Evolutionary conservation across 129 eudicot species (phyloP).

Genomic region (Apium graveolens): DNA sequence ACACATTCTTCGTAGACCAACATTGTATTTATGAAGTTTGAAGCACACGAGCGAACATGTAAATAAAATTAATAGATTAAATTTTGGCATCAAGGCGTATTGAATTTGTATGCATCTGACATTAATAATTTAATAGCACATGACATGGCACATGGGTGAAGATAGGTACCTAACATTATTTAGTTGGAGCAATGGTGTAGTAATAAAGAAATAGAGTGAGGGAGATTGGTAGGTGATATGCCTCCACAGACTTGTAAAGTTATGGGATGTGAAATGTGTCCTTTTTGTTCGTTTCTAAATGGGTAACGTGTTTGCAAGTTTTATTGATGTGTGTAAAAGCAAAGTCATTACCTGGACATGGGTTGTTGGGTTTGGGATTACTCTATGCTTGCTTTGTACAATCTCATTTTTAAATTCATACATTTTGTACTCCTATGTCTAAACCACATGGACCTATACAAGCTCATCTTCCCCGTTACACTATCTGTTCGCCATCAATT

Average conservation of each 20-base stretch:
- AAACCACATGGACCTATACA: too few species aligned
- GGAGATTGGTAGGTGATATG: background rate
- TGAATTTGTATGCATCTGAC: conserved; percentile 4
- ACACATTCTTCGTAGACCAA: too few species aligned
- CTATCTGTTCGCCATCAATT: too few species aligned
- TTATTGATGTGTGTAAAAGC: background rate
- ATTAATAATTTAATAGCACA: background rate
- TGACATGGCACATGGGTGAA: background rate
- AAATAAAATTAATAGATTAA: too few species aligned
- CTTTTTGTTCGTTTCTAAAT: conserved; percentile 12
- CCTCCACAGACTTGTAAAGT: background rate
- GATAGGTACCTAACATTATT: background rate
- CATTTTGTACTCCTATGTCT: too few species aligned
- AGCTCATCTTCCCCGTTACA: too few species aligned
- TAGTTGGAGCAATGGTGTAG: background rate
- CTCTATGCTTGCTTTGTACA: background rate
- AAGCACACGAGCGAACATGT: too few species aligned
- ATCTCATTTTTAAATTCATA: too few species aligned
- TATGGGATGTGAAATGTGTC: conserved; percentile 4
- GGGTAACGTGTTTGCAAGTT: background rate
- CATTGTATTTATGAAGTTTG: too few species aligned
- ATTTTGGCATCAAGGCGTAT: background rate
- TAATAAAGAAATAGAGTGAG: background rate
- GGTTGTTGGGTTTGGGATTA: background rate
- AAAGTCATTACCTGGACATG: background rate